Base-by-base conservation (phyloP, 108 stramenopile species). In the Aurantiochytrium sp. region DNA sequence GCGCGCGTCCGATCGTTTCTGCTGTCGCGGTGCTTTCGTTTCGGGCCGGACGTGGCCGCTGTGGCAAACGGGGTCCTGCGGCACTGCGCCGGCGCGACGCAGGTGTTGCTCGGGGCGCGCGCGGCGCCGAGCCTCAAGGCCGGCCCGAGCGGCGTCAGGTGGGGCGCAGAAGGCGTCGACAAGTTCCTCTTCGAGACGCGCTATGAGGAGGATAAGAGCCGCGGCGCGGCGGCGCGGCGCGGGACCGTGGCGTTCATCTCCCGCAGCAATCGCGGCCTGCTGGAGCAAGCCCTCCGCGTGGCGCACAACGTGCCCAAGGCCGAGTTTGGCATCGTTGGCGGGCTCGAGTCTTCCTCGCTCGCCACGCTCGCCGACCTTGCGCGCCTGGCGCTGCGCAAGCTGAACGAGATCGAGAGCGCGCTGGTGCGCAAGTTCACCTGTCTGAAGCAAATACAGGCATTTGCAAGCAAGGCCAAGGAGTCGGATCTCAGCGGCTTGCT, bases 21-120 rank as follows among this genome's bases (percentile, higher is more conserved):
- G 42, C 73, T 81, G 39, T 81, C 73, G 73, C 8, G 73, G 30
- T 81, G 73, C 39, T 81, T 81, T 48, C 73, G 73, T 24, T 81
- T 81, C 32, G 73, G 73, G 12, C 42, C 73, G 21, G 39, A 41
- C n/a, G 45, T 81, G 21, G 73, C 73, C 6, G 42, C 42, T 21
- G 45, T 81, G n/a, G 73, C 73, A 6, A 81, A 81, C 32, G 45
- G 73, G 21, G 32, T 81, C 12, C 24, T 81, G 39, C n/a, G 6
- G 24, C 42, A 81, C 42, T 81, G 39, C 45, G 45, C 39, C 17
- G 10, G 24, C 39, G 19, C 21, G 8, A 39, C 39, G 45, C 45
- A 48, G n/a, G 12, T 48, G 6, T 42, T 81, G 73, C 73, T 81
- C 45, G 73, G 73, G 0, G 73, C 73, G 39, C 21, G 45, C 6